Conservation (phyloP, 169 alveolate genomes). For the Eimeria brunetti region DNA sequence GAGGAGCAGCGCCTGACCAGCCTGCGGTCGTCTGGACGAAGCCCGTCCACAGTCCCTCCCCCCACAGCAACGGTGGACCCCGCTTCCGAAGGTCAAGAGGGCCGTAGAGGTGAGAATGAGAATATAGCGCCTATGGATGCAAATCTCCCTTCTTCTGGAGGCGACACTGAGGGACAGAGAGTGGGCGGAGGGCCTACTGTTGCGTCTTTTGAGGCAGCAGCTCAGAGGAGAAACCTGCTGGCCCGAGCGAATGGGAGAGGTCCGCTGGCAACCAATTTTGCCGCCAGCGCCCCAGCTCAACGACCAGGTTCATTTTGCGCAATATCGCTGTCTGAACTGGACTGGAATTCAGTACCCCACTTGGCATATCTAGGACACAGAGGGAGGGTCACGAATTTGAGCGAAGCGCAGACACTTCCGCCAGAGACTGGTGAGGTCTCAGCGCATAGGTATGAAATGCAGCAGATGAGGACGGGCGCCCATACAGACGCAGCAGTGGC, state of each 20-base stretch:
- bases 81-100: neutral
- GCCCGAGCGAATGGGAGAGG: neutral
- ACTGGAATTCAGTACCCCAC: neutral
- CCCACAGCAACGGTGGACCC: neutral
- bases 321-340: neutral
- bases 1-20: neutral
- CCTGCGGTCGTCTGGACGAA: neutral
- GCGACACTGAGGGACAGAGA: neutral
- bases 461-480: too few relatives aligned
- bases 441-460: too few relatives aligned
- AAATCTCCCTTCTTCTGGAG: neutral
- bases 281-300: neutral
- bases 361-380: neutral
- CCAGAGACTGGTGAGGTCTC: too few relatives aligned
- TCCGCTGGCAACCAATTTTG: neutral
- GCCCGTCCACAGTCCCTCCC: neutral
- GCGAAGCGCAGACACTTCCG: too few relatives aligned
- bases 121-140: neutral
- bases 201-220: neutral
- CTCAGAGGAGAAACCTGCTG: neutral
- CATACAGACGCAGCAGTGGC: neutral
- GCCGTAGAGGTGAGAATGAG: too few relatives aligned
- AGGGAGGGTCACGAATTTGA: too few relatives aligned
- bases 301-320: neutral
- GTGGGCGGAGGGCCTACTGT: neutral